phyloP scores from a whole-genome alignment of 23 red algal genomes.

The Chondrus crispus region DNA sequence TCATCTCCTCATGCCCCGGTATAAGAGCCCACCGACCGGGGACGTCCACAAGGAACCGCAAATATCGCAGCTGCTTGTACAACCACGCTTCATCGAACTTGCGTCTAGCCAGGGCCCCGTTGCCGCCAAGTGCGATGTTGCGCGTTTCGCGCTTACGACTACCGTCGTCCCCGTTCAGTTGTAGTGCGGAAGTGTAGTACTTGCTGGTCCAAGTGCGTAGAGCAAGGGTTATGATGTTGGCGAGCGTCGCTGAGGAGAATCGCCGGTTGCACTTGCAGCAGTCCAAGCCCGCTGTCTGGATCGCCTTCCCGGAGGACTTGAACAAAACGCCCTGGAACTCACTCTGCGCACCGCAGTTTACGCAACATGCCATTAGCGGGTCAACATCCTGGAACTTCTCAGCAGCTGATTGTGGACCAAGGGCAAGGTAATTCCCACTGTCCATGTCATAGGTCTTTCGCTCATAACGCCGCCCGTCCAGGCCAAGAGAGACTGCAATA shows the following conservation, averaged over 20 bases:
- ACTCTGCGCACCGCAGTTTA: not conserved
- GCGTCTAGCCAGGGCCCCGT: conserved; percentile 21
- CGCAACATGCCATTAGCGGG: conserved; percentile 22
- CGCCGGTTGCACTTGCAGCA: conserved; percentile 44
- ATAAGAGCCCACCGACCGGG: conserved; percentile 7
- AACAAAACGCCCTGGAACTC: conserved; percentile 37
- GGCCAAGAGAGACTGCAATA: conserved; percentile 61
- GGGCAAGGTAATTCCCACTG: not conserved
- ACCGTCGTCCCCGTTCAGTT: conserved; percentile 44
- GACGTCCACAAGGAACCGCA: conserved; percentile 41
- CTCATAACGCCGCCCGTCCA: conserved; percentile 71
- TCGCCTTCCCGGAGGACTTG: not conserved
- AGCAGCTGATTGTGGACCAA: conserved; percentile 9
- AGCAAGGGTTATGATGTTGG: conserved; percentile 23
- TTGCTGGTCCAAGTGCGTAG: conserved; percentile 42
- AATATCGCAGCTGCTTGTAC: conserved; percentile 72
- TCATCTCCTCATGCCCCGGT: not conserved
- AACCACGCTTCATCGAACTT: conserved; percentile 67
- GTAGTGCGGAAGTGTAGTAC: conserved; percentile 56
- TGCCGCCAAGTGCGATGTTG: conserved; percentile 18
- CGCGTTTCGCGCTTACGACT: not conserved
- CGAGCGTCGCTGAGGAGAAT: not conserved
- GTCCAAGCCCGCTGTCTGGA: conserved; percentile 32
- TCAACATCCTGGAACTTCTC: conserved; percentile 58
- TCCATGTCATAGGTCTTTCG: not conserved